Percentiles rank a stretch among this genome's conserved stretches.
Evolutionary conservation across 2,329 filamentous ascomycete genomes (phyloP).

Genomic region (Arthrocladium fulminans): DNA sequence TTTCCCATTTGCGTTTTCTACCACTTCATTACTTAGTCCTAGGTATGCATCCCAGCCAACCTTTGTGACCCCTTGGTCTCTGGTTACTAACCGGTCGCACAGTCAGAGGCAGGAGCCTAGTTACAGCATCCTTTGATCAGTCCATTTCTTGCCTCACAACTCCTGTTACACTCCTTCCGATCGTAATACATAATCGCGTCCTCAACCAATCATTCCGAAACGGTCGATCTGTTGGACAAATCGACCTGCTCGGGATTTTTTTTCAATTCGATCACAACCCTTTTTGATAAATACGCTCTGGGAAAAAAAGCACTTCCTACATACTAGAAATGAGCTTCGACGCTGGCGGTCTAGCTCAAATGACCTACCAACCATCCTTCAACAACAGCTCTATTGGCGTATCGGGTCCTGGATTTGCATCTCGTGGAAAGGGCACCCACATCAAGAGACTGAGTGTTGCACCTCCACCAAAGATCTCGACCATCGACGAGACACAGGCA

Average conservation of each 20-base stretch:
- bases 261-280: conserved; percentile 1
- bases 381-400: conserved; percentile 60
- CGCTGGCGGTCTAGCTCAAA: conserved; percentile 99
- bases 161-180: conserved; percentile 1
- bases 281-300: conserved; percentile 1
- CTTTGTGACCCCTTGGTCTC: background rate
- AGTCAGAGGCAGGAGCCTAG: conserved; percentile 9
- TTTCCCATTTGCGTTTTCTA: conserved; percentile 4
- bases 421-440: conserved; percentile 72
- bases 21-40: background rate
- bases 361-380: conserved; percentile 76
- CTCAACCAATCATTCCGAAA: background rate
- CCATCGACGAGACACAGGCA: conserved; percentile 55
- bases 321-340: conserved; percentile 47
- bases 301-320: background rate
- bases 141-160: background rate
- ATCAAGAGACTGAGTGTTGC: conserved; percentile 80
- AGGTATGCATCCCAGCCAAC: background rate
- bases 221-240: conserved; percentile 9
- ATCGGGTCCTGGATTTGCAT: conserved; percentile 72
- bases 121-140: background rate
- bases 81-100: conserved; percentile 3
- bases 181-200: conserved; percentile 8
- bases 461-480: conserved; percentile 60
- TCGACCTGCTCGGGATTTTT: conserved; percentile 5